Evolutionary conservation across 2,329 filamentous ascomycete genomes (phyloP).

Genomic region (Penicillium sp.): DNA sequence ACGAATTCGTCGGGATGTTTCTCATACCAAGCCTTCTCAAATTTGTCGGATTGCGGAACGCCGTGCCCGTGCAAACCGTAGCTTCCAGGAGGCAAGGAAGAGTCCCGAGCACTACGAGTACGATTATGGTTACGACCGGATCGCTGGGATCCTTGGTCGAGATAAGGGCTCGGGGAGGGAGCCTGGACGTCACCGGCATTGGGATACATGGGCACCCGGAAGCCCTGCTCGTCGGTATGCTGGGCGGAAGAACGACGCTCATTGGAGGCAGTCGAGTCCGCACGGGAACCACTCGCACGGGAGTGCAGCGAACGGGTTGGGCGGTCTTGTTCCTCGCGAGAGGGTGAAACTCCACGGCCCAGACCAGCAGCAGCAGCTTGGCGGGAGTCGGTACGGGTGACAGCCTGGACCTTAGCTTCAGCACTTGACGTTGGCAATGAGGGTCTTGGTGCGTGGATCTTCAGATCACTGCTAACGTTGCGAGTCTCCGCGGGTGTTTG

Average conservation of each 20-base stretch:
- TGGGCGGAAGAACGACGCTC: conserved; percentile 60
- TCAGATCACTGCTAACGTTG: conserved; percentile 76
- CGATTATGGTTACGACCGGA: conserved; percentile 64
- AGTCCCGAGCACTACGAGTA: conserved; percentile 70
- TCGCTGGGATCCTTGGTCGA: conserved; percentile 48
- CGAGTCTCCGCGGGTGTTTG: conserved; percentile 70
- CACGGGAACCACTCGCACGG: conserved; percentile 61
- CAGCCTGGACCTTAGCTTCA: conserved; percentile 77
- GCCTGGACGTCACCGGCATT: conserved; percentile 95
- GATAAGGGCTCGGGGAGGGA: conserved; percentile 72
- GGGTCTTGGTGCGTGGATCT: conserved; percentile 86
- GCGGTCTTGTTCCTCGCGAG: conserved; percentile 54
- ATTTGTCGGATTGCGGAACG: conserved; percentile 71
- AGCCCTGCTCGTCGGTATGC: conserved; percentile 76
- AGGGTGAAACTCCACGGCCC: conserved; percentile 60
- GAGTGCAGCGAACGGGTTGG: conserved; percentile 61
- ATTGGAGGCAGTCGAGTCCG: conserved; percentile 48
- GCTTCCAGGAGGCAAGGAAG: conserved; percentile 79
- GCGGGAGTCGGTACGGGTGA: conserved; percentile 90
- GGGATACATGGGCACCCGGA: conserved; percentile 92
- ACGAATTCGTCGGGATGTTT: conserved; percentile 81
- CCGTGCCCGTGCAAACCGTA: conserved; percentile 93
- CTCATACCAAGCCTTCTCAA: conserved; percentile 88
- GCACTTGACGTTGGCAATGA: conserved; percentile 79
- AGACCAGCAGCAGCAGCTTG: conserved; percentile 83